Evolutionary conservation across 148 eudicot species (phyloP).

Genomic region (Hydrangea macrophylla): DNA sequence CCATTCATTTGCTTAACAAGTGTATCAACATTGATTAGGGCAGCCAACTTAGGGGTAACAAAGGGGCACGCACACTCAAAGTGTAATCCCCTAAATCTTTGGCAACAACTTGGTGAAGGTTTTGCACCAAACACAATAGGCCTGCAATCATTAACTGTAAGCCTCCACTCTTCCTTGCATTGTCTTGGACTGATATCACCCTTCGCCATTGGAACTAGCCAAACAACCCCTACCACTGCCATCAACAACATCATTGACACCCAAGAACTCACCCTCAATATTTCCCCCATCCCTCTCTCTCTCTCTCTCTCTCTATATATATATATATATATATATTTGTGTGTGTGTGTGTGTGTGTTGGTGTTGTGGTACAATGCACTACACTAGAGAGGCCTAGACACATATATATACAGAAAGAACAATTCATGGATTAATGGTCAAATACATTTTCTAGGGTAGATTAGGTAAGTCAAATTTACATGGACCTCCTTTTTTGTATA

Average conservation of each 20-base stretch:
- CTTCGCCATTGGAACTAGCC: not conserved
- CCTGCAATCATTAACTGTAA: constrained; percentile 15
- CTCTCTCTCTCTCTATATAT: not conserved
- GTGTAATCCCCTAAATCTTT: constrained; percentile 18
- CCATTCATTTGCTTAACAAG: constrained; percentile 16
- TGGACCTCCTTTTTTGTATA: too few species aligned
- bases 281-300: not conserved
- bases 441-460: too few species aligned
- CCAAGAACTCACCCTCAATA: not conserved
- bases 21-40: constrained; percentile 22
- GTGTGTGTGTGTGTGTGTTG: too few species aligned
- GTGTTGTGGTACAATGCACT: too few species aligned
- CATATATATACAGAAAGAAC: too few species aligned
- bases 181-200: constrained; percentile 4
- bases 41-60: constrained; percentile 31
- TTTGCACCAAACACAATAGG: constrained; percentile 21
- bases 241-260: not conserved
- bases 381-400: too few species aligned
- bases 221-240: not conserved
- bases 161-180: constrained; percentile 22
- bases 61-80: constrained; percentile 19
- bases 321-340: too few species aligned
- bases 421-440: too few species aligned
- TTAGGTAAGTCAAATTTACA: too few species aligned
- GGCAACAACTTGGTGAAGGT: constrained; percentile 24